phyloP scores from a whole-genome alignment of 2,329 filamentous ascomycete species.

The Fusarium sp. region DNA sequence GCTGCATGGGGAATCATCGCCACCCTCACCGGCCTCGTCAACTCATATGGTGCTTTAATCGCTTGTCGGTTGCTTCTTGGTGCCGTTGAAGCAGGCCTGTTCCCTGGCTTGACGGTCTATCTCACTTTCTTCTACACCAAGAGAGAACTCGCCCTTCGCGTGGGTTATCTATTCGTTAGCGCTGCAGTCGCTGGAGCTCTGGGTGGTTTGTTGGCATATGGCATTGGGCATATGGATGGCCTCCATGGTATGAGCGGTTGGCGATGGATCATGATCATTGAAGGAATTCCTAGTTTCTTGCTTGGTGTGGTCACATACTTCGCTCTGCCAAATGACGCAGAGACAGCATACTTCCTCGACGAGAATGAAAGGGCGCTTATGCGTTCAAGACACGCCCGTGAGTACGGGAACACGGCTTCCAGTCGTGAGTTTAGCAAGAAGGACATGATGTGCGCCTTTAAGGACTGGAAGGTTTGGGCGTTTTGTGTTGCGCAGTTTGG shows the following conservation, averaged over 20 bases:
- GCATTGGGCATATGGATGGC: constrained; percentile 78
- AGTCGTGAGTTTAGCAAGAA: constrained; percentile 60
- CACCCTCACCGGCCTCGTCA: constrained; percentile 74
- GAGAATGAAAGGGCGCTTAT: constrained; percentile 74
- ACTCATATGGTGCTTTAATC: constrained; percentile 73
- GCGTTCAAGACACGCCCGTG: constrained; percentile 49
- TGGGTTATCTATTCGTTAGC: constrained; percentile 78
- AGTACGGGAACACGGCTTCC: constrained; percentile 61
- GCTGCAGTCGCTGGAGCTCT: constrained; percentile 77
- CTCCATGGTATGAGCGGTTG: constrained; percentile 72
- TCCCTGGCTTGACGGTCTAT: constrained; percentile 75
- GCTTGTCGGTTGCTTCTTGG: constrained; percentile 76
- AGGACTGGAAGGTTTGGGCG: constrained; percentile 80
- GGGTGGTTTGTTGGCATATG: constrained; percentile 78
- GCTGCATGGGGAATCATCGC: constrained; percentile 74
- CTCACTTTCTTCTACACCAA: constrained; percentile 82
- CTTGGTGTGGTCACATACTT: constrained; percentile 50
- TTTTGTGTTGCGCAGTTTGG: constrained; percentile 79
- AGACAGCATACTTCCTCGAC: constrained; percentile 69
- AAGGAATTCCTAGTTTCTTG: constrained; percentile 56
- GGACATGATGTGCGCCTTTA: constrained; percentile 74
- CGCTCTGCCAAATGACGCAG: constrained; percentile 50
- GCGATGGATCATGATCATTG: constrained; percentile 75
- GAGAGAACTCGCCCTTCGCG: constrained; percentile 75
- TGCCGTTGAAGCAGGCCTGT: constrained; percentile 74